phyloP scores from a whole-genome alignment of 148 eudicot genomes.

The Amaranthus hypochondriacus region DNA sequence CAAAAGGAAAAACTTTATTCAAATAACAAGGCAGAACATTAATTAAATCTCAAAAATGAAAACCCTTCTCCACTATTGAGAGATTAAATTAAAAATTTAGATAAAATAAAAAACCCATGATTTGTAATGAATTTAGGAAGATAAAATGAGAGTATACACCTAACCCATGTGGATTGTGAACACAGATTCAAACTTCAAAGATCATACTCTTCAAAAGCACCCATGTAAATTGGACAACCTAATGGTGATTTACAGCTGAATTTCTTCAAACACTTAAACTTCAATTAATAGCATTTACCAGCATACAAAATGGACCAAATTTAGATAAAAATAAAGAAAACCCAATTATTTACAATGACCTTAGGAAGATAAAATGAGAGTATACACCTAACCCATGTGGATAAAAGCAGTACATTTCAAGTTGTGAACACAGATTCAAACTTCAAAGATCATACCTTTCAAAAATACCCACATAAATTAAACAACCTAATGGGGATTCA shows the following conservation, averaged over 20 bases:
- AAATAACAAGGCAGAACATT: conserved; percentile 3
- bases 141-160: conserved; percentile 11
- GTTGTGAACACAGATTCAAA: conserved; percentile 3
- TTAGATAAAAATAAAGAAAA: not conserved
- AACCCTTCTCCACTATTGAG: not conserved
- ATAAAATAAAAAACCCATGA: not conserved
- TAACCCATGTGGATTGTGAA: not conserved
- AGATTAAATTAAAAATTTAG: not conserved
- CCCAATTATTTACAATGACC: conserved; percentile 1
- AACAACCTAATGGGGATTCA: not conserved
- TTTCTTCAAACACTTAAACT: not conserved
- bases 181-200: conserved; percentile 8
- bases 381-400: conserved; percentile 9
- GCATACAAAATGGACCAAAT: conserved; percentile 9
- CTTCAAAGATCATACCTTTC: not conserved
- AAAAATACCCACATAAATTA: conserved; percentile 6
- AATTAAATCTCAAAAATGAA: not conserved
- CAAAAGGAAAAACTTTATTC: not conserved
- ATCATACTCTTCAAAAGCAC: not conserved
- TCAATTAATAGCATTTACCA: not conserved
- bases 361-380: conserved; percentile 12
- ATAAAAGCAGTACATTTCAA: conserved; percentile 9
- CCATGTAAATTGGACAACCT: conserved; percentile 1
- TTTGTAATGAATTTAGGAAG: conserved; percentile 4
- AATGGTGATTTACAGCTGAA: not conserved